These are phyloP conservation scores for Flaveria brownii DNA, from an alignment of 129 eudicot species.

Conservation along the genomic window DNA sequence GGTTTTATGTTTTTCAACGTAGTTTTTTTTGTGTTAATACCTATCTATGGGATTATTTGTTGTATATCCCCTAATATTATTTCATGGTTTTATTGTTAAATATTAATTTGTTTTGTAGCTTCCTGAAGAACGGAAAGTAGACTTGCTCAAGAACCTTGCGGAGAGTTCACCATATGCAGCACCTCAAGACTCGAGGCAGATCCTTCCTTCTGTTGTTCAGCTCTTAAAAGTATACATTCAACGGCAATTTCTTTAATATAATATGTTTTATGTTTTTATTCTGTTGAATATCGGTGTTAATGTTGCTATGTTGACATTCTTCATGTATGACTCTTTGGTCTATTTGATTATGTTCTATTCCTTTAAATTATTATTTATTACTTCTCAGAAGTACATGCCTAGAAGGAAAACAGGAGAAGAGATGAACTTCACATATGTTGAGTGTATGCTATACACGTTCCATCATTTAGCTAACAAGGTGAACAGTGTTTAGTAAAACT, in stretches of 20 bases:
- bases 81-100: background rate
- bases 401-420: slow-evolving; percentile 80
- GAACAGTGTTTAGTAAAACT: background rate
- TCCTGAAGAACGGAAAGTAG: slow-evolving; percentile 85
- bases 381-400: slow-evolving; percentile 87
- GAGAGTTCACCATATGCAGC: slow-evolving; percentile 88
- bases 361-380: background rate
- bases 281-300: background rate
- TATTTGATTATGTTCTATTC: background rate
- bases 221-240: slow-evolving; percentile 63
- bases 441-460: slow-evolving; percentile 83
- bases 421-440: slow-evolving; percentile 90
- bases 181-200: slow-evolving; percentile 85
- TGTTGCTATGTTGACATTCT: background rate
- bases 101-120: slow-evolving; percentile 44
- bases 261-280: background rate
- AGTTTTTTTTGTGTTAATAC: slow-evolving; percentile 11
- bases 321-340: background rate
- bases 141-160: slow-evolving; percentile 89
- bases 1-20: slow-evolving; percentile 46
- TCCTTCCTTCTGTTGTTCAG: slow-evolving; percentile 77
- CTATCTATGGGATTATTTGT: background rate
- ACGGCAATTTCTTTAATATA: background rate
- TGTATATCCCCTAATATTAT: background rate
- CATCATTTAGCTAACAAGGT: slow-evolving; percentile 94